Evolutionary conservation across 2,329 filamentous ascomycete species (phyloP), one percentile per base, ranked within the genome.

Genomic region (Ceratocystis cubensis): DNA sequence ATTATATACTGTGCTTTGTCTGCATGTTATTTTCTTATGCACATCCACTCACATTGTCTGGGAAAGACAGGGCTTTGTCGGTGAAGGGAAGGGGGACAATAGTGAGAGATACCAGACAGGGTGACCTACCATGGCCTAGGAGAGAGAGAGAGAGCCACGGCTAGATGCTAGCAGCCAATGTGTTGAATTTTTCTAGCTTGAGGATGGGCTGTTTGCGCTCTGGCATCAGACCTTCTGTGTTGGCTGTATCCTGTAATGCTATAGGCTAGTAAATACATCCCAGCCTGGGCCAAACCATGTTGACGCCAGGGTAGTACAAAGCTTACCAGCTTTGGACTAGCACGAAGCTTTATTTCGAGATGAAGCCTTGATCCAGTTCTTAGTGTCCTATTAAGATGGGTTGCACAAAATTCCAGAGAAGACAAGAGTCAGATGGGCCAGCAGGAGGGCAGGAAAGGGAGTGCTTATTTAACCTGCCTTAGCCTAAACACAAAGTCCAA

Each of bases 271-370:
- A 41, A 41, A 15, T 13, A 41, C 37, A 41, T 41, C 37, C 37
- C 37, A 41, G 10, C 22, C 28, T 10, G 5, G 22, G 15, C 25
- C 17, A 59, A 3, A 37, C 22, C 56, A 33, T 15, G 56, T 59
- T 59, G 56, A 37, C 56, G 5, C 22, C 28, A 59, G 33, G 56
- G 56, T 59, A 59, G 56, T 30, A 59, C 56, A 20, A 37, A 37
- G 30, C 56, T 59, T 59, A 59, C 56, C 56, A 10, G 28, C 56
- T 59, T 59, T 59, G 56, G 56, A 37, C 56, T 59, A 59, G 56
- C 56, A 33, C 56, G 37, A 33, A 37, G 56, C 56, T 30, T 59
- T 37, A 59, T 59, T 59, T 59, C 22, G 56, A 59, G 20, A 5
- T 59, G 25, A 30, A 28, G 33, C 56, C 37, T n/a, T n/a, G 15